Conservation (phyloP, 2,329 filamentous ascomycete genomes). For the Plenodomus lindquistii region DNA sequence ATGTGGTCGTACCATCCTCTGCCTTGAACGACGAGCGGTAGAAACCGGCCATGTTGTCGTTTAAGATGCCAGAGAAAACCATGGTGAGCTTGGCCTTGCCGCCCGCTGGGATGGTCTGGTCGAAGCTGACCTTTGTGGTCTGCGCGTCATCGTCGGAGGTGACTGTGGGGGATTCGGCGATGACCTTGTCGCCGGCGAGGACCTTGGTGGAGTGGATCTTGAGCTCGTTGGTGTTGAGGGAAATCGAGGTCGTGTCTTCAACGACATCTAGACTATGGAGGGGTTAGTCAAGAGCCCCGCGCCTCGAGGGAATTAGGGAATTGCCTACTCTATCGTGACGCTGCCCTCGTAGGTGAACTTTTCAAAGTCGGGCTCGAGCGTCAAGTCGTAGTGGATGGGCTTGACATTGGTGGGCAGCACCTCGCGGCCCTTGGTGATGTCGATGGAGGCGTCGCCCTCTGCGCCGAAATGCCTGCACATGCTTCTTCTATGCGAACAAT, state of each 20-base stretch:
- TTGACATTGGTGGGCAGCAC: constrained; percentile 90
- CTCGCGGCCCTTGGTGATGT: constrained; percentile 71
- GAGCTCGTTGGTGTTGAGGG: constrained; percentile 85
- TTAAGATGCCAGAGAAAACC: constrained; percentile 77
- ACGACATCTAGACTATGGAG: constrained; percentile 70
- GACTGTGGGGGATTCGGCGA: constrained; percentile 67
- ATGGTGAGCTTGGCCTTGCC: constrained; percentile 77
- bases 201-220: constrained; percentile 77
- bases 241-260: constrained; percentile 82
- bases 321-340: constrained; percentile 74
- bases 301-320: background rate
- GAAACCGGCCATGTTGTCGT: constrained; percentile 97
- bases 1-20: constrained; percentile 74
- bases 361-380: constrained; percentile 86
- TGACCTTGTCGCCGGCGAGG: constrained; percentile 59
- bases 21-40: constrained; percentile 94
- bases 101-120: constrained; percentile 71
- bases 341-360: constrained; percentile 85
- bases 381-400: constrained; percentile 89
- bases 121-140: constrained; percentile 79
- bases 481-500: constrained; percentile 75
- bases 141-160: constrained; percentile 79
- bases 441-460: constrained; percentile 59
- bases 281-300: constrained; percentile 21
- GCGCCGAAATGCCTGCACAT: constrained; percentile 70